phyloP scores from a whole-genome alignment of 176 grass and related monocot species.

The Dactylis glomerata region DNA sequence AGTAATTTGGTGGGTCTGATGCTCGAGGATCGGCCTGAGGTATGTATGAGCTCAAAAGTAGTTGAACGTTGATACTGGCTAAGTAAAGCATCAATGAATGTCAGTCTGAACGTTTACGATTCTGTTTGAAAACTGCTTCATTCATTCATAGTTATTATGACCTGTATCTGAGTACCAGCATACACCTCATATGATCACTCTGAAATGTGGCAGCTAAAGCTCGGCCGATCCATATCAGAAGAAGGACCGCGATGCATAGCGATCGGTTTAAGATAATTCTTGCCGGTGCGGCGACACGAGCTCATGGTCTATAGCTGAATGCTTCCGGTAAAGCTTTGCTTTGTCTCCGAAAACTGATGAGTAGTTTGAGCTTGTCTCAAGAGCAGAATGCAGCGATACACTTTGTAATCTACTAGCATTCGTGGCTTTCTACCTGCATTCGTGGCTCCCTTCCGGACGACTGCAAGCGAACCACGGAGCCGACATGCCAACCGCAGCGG shows the following conservation, averaged over 20 bases:
- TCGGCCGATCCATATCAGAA: no score
- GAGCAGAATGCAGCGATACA: neutral
- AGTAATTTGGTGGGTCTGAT: constrained; percentile 75
- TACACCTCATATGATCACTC: no score
- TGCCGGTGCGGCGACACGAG: no score
- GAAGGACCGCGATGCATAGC: no score
- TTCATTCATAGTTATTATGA: no score
- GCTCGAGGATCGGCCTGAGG: constrained; percentile 64
- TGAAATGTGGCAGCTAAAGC: no score
- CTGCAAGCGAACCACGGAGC: neutral
- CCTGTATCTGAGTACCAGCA: neutral
- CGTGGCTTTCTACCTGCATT: neutral
- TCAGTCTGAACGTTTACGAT: neutral
- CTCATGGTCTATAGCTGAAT: neutral
- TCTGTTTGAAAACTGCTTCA: neutral
- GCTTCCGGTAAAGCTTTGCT: neutral
- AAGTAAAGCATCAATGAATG: neutral
- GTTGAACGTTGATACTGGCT: neutral
- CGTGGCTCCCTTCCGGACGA: neutral
- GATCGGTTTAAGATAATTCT: no score
- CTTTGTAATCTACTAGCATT: neutral
- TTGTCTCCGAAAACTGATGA: neutral
- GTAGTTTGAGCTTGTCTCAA: neutral
- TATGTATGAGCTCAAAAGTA: constrained; percentile 54
- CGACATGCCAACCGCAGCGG: neutral